These are phyloP conservation scores for Sporothrix phasma DNA, from an alignment of 2,329 filamentous ascomycete genomes.

Conservation along the genomic window DNA sequence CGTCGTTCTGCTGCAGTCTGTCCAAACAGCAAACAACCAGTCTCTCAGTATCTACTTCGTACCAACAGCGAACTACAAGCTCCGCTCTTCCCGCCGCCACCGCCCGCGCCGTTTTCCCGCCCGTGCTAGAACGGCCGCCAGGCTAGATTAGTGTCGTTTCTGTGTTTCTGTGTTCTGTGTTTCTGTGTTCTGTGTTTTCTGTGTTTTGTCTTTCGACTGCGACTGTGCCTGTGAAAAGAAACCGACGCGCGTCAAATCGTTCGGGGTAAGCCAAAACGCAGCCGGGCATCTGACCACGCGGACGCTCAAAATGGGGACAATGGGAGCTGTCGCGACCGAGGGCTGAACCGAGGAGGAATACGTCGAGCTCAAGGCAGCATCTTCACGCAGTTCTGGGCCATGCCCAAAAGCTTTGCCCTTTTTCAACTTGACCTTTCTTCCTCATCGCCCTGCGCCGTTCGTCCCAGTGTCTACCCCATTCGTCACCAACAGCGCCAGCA, in stretches of 20 bases:
- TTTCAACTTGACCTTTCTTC: not conserved
- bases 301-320: not conserved
- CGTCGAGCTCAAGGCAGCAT: not conserved
- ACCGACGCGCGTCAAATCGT: not conserved
- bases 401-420: not conserved
- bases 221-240: too few relatives aligned
- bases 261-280: not conserved
- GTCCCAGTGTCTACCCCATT: not conserved
- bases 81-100: constrained; percentile 7
- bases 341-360: not conserved
- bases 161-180: not conserved
- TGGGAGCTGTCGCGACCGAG: not conserved
- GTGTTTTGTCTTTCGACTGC: not conserved
- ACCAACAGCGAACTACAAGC: constrained; percentile 6
- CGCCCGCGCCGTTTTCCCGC: constrained; percentile 9
- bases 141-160: not conserved
- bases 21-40: not conserved
- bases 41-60: not conserved
- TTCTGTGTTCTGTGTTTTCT: too few relatives aligned
- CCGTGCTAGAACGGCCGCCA: not conserved
- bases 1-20: not conserved
- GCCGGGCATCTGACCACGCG: not conserved
- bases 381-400: not conserved
- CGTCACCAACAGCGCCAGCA: not conserved
- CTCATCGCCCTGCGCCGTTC: not conserved